A percentile compares a stretch with the other conserved stretches of the same genome.
Evolutionary conservation across 2,329 filamentous ascomycete genomes (phyloP).

Genomic region (Venturia nashicola): DNA sequence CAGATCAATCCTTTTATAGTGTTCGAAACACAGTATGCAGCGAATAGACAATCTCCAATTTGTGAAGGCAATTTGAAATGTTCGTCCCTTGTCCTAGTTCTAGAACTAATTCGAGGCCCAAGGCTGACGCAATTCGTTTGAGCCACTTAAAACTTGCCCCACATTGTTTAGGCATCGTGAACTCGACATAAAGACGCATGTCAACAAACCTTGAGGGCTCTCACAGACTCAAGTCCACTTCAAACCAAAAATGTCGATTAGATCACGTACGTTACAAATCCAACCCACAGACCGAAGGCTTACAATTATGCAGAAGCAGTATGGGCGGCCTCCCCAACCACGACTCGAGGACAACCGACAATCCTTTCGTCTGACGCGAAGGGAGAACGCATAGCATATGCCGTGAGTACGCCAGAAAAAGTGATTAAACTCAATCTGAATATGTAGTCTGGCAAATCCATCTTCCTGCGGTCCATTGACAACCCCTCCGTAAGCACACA

Average conservation of each 20-base stretch:
- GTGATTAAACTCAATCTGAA: not conserved
- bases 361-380: slow-evolving; percentile 80
- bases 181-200: not conserved
- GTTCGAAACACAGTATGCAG: not conserved
- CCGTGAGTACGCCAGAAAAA: slow-evolving; percentile 44
- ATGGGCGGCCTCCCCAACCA: slow-evolving; percentile 74
- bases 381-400: slow-evolving; percentile 85
- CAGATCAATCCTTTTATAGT: not conserved
- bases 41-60: not conserved
- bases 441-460: slow-evolving; percentile 76
- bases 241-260: slow-evolving; percentile 6
- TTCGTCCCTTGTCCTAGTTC: too few relatives aligned
- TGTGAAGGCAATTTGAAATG: not conserved
- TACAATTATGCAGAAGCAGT: slow-evolving; percentile 44
- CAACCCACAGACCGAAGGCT: not conserved
- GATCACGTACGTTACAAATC: slow-evolving; percentile 4
- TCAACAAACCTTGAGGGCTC: not conserved
- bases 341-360: slow-evolving; percentile 74
- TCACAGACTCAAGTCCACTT: not conserved
- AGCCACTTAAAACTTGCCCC: not conserved
- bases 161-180: not conserved
- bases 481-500: slow-evolving; percentile 73
- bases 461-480: slow-evolving; percentile 93
- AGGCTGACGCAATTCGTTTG: not conserved
- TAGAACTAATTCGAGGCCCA: not conserved